A percentile compares a stretch with the other conserved stretches of the same genome.
These are phyloP conservation scores for Saturnispora kantuleensis DNA, from an alignment of 805 yeast species.

Conservation along the genomic window DNA sequence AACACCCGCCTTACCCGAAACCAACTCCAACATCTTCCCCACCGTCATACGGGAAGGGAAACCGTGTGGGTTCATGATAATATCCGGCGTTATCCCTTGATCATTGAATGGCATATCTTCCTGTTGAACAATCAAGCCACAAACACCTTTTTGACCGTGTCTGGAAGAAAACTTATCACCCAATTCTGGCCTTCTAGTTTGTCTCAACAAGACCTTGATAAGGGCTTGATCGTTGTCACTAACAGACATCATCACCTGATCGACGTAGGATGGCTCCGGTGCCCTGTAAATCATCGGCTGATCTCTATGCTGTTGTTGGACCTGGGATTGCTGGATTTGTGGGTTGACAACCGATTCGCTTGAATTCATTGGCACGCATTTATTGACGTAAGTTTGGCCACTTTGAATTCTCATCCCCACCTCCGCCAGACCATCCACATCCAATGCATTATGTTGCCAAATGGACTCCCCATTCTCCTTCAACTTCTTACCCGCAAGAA, in stretches of 20 bases:
- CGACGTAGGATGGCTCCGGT: conserved; percentile 92
- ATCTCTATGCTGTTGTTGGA: conserved; percentile 58
- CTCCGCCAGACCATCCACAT: conserved; percentile 94
- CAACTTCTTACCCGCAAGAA: conserved; percentile 83
- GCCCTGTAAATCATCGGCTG: conserved; percentile 88
- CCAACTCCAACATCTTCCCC: conserved; percentile 94
- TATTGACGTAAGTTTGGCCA: conserved; percentile 91
- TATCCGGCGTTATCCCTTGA: conserved; percentile 86
- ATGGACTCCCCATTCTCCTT: conserved; percentile 75
- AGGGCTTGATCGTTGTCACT: conserved; percentile 92
- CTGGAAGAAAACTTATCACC: conserved; percentile 97
- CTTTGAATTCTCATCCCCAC: conserved; percentile 85
- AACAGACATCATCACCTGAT: conserved; percentile 95
- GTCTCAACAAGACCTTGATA: conserved; percentile 84
- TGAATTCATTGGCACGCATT: conserved; percentile 83
- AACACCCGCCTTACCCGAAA: conserved; percentile 97
- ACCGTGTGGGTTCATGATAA: conserved; percentile 98
- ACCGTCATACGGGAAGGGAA: conserved; percentile 99
- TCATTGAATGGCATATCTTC: conserved; percentile 96
- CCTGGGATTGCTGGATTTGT: conserved; percentile 11
- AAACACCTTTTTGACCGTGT: conserved; percentile 98
- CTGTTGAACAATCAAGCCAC: conserved; percentile 95
- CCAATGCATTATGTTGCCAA: conserved; percentile 77
- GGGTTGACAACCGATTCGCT: conserved; percentile 49
- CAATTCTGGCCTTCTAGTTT: conserved; percentile 93